Conservation (phyloP, 2,329 filamentous ascomycete species). For the Polytolypa hystricis region DNA sequence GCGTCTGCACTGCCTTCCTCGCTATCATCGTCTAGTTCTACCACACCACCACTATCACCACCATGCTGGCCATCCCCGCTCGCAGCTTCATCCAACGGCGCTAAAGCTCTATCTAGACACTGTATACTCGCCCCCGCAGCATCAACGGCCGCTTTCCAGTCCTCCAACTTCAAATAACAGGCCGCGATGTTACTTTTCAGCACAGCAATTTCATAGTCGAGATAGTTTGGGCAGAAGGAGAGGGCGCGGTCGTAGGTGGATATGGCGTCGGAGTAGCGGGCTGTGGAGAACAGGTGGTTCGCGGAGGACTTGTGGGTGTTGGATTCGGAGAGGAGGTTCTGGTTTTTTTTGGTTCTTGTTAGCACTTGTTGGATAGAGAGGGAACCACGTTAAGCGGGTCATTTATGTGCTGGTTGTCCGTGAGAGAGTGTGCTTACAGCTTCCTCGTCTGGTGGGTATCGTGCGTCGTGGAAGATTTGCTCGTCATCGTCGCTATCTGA, state of each 20-base stretch:
- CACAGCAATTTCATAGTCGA: slow-evolving; percentile 80
- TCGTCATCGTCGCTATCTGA: slow-evolving; percentile 27
- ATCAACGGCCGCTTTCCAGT: slow-evolving; percentile 75
- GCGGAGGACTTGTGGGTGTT: slow-evolving; percentile 62
- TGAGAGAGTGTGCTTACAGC: slow-evolving; percentile 22
- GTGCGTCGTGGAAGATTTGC: slow-evolving; percentile 31
- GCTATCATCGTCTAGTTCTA: slow-evolving; percentile 38
- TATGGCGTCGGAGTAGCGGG: slow-evolving; percentile 66
- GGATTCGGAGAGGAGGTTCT: slow-evolving; percentile 61
- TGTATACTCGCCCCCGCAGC: slow-evolving; percentile 63
- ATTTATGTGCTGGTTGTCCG: slow-evolving; percentile 4
- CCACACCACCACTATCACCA: slow-evolving; percentile 23
- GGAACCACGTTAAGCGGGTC: no score
- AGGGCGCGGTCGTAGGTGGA: slow-evolving; percentile 73
- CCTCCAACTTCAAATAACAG: slow-evolving; percentile 70
- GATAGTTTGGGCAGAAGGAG: slow-evolving; percentile 66
- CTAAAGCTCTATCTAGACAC: slow-evolving; percentile 53
- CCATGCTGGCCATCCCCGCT: slow-evolving; percentile 18
- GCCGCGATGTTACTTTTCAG: slow-evolving; percentile 81
- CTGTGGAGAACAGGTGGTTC: slow-evolving; percentile 65
- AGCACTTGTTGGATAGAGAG: neutral
- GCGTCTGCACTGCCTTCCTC: slow-evolving; percentile 30
- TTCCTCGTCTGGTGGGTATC: slow-evolving; percentile 38
- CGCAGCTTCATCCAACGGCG: slow-evolving; percentile 21
- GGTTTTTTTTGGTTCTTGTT: slow-evolving; percentile 5